Base-by-base conservation (phyloP, 495 filamentous ascomycete species). In the Aspergillus wentii region DNA sequence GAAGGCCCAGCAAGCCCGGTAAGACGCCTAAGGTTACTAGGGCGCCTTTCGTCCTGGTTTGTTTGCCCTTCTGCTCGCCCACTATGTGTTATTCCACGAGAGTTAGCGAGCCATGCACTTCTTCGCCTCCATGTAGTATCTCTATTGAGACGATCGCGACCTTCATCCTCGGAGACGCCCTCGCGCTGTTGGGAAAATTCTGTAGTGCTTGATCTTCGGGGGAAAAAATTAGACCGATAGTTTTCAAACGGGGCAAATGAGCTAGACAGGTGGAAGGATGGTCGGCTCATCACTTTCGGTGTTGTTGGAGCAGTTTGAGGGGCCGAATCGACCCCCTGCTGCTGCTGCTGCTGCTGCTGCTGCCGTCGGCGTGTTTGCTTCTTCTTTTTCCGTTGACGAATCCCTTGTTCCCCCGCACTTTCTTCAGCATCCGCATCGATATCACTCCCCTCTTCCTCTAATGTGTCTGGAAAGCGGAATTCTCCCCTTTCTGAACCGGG, bases 121-220 rank as follows among this genome's bases (percentile, higher is more conserved):
- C 71, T 68, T 43, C 71, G 69, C 29, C 72, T 62, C 69, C 79
- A 80, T 11, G 76, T 61, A 35, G 70, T 76, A 33, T 74, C 64
- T 37, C 69, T 70, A 33, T 66, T 71, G 5, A 95, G 61, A 25
- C 82, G 72, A 40, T 91, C 80, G 14, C 88, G 80, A 19, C 88
- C 88, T 56, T 95, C 90, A 40, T 90, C 90, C 54, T 96, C 90
- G 11, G 90, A 96, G 5, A 91, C 66, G 14, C 82, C 86, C 33
- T 79, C 77, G 23, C 82, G 76, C 17, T 75, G 77, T 30, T 90
- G 77, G 2, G 75, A 69, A 33, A 80, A 64, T 44, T 90, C 86
- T 2, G 72, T 75, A 52, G 81, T 79, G 17, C 83, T 88, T 8
- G 80, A 75, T 40, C 86, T 74, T 29, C 85, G 78, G 20, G 68